Evolutionary conservation across 345 rosid species (phyloP), one percentile per base, ranked within the genome.

Genomic region (Eucalyptus marginata): DNA sequence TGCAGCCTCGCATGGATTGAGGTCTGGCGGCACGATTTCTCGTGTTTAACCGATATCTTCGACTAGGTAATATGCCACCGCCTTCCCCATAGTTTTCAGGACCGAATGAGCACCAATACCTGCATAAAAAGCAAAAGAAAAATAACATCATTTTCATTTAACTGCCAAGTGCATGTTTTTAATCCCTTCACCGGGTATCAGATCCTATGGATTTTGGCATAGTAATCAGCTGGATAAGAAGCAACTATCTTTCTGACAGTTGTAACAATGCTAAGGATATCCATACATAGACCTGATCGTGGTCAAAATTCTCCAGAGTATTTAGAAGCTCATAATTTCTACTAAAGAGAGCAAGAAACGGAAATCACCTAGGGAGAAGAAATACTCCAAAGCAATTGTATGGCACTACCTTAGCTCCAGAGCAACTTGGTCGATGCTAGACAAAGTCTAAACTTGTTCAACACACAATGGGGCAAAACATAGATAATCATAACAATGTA

Each of bases 11-110:
- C 99, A 98, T 98, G n/a, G 99, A 97, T 86, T 98, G 98, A 92
- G 99, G 99, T 86, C 99, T 93, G 47, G 99, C 97, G 59, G 98
- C 97, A 87, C 95, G 93, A 87, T 96, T 98, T 89, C 97, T 87
- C 43, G 99, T 97, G 89, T 98, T 97, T 76, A 96, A 96, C 87
- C 96, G 94, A 89, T 96, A 96, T 85, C 93, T 98, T 91, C 98
- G 92, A 92, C 99, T 97, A 49, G 99, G 99, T 58, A 98, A 93
- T 68, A 95, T 91, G 68, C 92, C 92, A 88, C 99, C 99, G 88
- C 98, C 99, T 94, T 97, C 98, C 31, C 99, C 99, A 88, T 98
- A 97, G 94, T 97, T 97, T 94, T 98, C 98, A 88, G 99, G 98
- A 86, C 99, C 99, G 88, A 97, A 96, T n/a, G 96, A 98, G 79